These are phyloP conservation scores for Jaapia argillacea DNA, from an alignment of 768 basidiomycete genomes.

Conservation along the genomic window DNA sequence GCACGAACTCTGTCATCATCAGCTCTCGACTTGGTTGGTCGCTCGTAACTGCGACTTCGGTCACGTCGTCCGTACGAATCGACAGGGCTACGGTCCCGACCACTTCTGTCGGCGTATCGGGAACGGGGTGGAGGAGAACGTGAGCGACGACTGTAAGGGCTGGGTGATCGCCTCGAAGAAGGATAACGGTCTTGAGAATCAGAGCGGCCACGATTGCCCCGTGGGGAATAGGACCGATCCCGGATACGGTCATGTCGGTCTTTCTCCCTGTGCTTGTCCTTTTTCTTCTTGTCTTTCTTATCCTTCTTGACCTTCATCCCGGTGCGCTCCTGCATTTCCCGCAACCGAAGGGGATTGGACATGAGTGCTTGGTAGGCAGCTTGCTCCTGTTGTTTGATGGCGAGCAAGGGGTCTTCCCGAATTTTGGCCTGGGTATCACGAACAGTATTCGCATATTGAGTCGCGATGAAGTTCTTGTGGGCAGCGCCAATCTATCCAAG, in stretches of 20 bases:
- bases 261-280: slow-evolving; percentile 19
- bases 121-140: slow-evolving; percentile 30
- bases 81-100: slow-evolving; percentile 10
- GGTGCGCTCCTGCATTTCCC: slow-evolving; percentile 70
- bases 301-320: slow-evolving; percentile 78
- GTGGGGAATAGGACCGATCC: slow-evolving; percentile 15
- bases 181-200: slow-evolving; percentile 20
- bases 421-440: slow-evolving; percentile 91
- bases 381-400: slow-evolving; percentile 97
- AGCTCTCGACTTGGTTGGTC: slow-evolving; percentile 9
- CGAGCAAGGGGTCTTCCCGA: slow-evolving; percentile 93
- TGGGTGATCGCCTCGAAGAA: slow-evolving; percentile 28
- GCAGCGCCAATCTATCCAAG: slow-evolving; percentile 69
- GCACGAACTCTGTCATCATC: slow-evolving; percentile 24
- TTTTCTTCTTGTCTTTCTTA: slow-evolving; percentile 50
- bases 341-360: slow-evolving; percentile 77
- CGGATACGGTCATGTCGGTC: slow-evolving; percentile 11
- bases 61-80: slow-evolving; percentile 2
- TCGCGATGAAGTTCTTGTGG: slow-evolving; percentile 89
- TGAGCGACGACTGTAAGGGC: slow-evolving; percentile 35
- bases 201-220: slow-evolving; percentile 20
- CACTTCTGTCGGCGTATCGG: slow-evolving; percentile 7
- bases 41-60: slow-evolving; percentile 12
- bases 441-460: slow-evolving; percentile 85
- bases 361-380: slow-evolving; percentile 81